These are phyloP conservation scores for Rhodofomes roseus DNA, from an alignment of 1,284 basidiomycete species.

Conservation along the genomic window DNA sequence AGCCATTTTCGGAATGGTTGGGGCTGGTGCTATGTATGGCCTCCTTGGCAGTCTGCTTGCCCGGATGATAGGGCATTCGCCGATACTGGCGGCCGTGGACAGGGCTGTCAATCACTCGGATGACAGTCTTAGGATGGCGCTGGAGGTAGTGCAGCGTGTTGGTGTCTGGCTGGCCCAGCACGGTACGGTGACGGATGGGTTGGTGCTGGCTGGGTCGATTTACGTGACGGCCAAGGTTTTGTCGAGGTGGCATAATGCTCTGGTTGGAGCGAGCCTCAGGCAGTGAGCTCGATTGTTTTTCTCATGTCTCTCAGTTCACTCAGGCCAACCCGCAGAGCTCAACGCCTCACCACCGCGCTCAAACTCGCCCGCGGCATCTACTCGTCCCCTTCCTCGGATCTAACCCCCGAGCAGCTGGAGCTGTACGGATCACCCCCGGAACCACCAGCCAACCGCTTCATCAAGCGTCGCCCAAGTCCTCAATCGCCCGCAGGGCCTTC, in stretches of 20 bases:
- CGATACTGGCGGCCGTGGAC: background rate
- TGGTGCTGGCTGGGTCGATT: conserved; percentile 8
- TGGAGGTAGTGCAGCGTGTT: background rate
- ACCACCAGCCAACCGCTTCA: conserved; percentile 22
- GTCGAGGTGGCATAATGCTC: conserved; percentile 42
- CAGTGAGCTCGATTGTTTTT: conserved; percentile 20
- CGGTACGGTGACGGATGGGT: background rate
- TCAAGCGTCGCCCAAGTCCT: conserved; percentile 23
- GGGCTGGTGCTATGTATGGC: conserved; percentile 51
- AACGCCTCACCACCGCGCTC: conserved; percentile 32
- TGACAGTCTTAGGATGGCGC: background rate
- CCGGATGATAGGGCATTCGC: background rate
- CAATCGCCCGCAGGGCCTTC: too few relatives aligned
- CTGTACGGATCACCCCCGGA: conserved; percentile 19
- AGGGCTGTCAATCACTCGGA: background rate
- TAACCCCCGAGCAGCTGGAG: conserved; percentile 12
- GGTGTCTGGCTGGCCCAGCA: background rate
- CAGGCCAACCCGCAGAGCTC: conserved; percentile 22
- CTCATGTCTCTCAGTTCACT: background rate
- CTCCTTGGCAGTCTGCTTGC: conserved; percentile 12
- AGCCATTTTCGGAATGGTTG: conserved; percentile 76
- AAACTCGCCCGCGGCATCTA: conserved; percentile 32
- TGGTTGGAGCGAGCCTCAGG: conserved; percentile 38
- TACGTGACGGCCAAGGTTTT: conserved; percentile 34
- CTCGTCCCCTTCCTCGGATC: conserved; percentile 16